Base-by-base conservation (phyloP, 768 basidiomycete species). In the Trametes punicea region DNA sequence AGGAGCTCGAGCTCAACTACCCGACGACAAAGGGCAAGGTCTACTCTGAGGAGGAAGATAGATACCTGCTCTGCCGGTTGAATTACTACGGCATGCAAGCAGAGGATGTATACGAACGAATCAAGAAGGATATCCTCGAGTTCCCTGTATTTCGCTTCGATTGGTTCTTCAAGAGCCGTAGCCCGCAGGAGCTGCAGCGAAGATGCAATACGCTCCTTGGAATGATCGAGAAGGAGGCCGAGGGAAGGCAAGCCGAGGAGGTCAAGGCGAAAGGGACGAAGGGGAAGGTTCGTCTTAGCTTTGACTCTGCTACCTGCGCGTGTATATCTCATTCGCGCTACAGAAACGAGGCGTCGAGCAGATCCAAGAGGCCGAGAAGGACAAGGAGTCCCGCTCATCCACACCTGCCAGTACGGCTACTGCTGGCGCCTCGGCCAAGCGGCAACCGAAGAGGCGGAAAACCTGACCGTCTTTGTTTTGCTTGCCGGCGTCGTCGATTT, bases 81-180 rank as follows among this genome's bases (percentile, higher is more conserved):
- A 83, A 85, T 68, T 84, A 96, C 72, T 95, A 98, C 62, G 93
- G 94, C 21, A 85, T 98, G 79, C 85, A 87, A 52, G 74, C 80
- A 15, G 91, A 91, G 46, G 93, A 97, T 64, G 88, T 93, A 23
- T 97, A 94, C 66, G 96, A 99, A 66, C 75, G 87, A 50, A 97
- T 98, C 73, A 97, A 96, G 81, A 84, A 87, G 70, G 96, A 98
- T 71, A 93, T 98, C 61, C 87, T 85, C 15, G 95, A 98, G 73
- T 98, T 94, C 72, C 95, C 96, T 1, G 89, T 95, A 13, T 99
- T 98, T 75, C 79, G 95, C 20, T 98, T 98, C 65, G 94, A 98
- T 67, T 98, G 94, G 96, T 98, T 97, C 76, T 88, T 94, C 79
- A 95, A 96, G 77, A 93, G 91, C 61, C 76, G 96, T 51, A 91